Base-by-base conservation (phyloP, 2,329 filamentous ascomycete species). In the Fusarium nelsonii region DNA sequence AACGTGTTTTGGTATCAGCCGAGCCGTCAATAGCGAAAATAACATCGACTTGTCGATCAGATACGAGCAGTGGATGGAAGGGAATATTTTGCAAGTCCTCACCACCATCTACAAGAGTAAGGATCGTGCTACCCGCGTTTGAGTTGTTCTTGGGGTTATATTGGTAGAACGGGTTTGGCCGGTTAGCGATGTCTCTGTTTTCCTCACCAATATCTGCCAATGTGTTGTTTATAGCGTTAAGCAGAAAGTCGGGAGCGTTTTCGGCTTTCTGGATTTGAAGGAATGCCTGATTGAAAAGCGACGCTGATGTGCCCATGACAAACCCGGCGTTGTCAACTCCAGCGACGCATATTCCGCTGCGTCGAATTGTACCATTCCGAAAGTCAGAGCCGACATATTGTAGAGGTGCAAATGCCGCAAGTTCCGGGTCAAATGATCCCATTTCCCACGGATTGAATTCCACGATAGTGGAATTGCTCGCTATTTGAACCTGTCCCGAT, bases 321-420 rank as follows among this genome's bases (percentile, higher is more conserved):
- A 88, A 97, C 8, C 92, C 92, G 26, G 87, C 87, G 72, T 94
- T 94, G 79, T 97, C 94, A 68, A 94, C 94, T 1, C 94, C 94
- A 9, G 86, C 83, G 16, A 97, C 85, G 75, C 94, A 97, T 30
- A 80, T 77, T 43, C 86, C 85, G 57, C 84, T 77, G 12, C 81
- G 76, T 0, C 86, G 80, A 20, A 96, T 78, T 9, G 77, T 74
- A 20, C 92, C 92, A 8, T 81, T 83, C 39, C 83, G 85, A 77
- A 95, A 94, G 69, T 89, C 89, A 3, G 92, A 92, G 4, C 92
- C 92, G 3, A 94, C 78, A 68, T 90, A 94, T 64, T 88, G 81
- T 7, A 91, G 80, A 2, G 92, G 92, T 1, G 86, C 90, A 71
- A 94, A 95, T 7, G 87, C 92, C 71, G 84, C 91, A 6, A 91